A percentile compares a stretch with the other conserved stretches of the same genome.
phyloP scores from a whole-genome alignment of 2,329 filamentous ascomycete species.

The Helotiales sp. region DNA sequence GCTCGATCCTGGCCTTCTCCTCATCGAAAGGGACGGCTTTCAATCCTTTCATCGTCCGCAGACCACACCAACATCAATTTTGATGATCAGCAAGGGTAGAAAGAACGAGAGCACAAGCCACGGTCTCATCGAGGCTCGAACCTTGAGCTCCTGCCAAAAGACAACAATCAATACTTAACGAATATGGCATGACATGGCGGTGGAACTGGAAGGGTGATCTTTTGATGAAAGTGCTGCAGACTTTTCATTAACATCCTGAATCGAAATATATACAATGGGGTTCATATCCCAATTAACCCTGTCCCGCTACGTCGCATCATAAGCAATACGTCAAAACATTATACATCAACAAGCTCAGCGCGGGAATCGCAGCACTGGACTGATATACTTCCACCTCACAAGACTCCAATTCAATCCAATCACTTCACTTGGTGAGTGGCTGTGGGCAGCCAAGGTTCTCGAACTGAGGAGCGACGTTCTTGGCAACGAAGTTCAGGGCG shows the following conservation, averaged over 20 bases:
- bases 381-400: not conserved
- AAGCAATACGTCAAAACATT: not conserved
- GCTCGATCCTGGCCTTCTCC: too few species aligned
- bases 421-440: constrained; percentile 8
- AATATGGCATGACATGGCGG: too few species aligned
- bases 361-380: not conserved
- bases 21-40: too few species aligned
- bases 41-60: too few species aligned
- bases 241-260: constrained; percentile 11
- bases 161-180: too few species aligned
- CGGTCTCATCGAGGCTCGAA: too few species aligned
- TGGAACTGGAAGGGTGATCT: not conserved
- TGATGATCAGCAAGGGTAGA: too few species aligned
- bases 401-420: not conserved
- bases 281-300: constrained; percentile 1
- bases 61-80: too few species aligned
- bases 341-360: not conserved
- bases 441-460: constrained; percentile 40
- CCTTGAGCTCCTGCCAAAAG: too few species aligned
- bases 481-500: constrained; percentile 26
- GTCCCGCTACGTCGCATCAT: not conserved
- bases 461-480: constrained; percentile 34
- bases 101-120: too few species aligned
- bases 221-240: constrained; percentile 14
- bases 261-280: constrained; percentile 15